These are phyloP conservation scores for Penicillium soppii DNA, from an alignment of 495 filamentous ascomycete species.

Conservation along the genomic window DNA sequence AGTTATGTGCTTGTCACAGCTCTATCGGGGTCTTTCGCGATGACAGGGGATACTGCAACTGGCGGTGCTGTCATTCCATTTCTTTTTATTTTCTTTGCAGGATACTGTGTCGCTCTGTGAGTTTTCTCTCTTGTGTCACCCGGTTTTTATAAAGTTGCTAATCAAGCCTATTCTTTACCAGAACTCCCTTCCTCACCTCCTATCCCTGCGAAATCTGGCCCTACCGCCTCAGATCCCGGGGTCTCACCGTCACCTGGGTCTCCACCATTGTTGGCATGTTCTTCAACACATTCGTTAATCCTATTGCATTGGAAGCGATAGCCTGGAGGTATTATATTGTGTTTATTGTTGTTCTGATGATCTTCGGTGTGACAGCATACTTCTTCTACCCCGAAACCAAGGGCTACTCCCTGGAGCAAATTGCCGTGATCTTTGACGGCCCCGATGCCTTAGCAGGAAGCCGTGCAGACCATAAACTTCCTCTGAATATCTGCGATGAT, in stretches of 20 bases:
- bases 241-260: constrained; percentile 55
- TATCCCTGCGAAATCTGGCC: constrained; percentile 65
- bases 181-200: constrained; percentile 59
- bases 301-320: background rate
- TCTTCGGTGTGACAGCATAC: constrained; percentile 34
- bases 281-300: background rate
- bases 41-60: constrained; percentile 24
- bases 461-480: background rate
- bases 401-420: constrained; percentile 6
- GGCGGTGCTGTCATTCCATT: constrained; percentile 58
- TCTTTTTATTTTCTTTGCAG: constrained; percentile 57
- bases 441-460: constrained; percentile 49
- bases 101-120: constrained; percentile 58
- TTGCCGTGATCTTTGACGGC: constrained; percentile 56
- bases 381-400: background rate
- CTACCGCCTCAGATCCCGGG: constrained; percentile 64
- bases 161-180: background rate
- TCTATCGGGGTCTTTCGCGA: constrained; percentile 51
- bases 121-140: background rate
- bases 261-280: background rate
- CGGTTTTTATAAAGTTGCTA: background rate
- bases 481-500: background rate
- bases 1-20: constrained; percentile 58
- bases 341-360: background rate
- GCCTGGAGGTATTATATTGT: background rate